phyloP scores from a whole-genome alignment of 768 basidiomycete genomes.

The Rhodotorula graminis region DNA sequence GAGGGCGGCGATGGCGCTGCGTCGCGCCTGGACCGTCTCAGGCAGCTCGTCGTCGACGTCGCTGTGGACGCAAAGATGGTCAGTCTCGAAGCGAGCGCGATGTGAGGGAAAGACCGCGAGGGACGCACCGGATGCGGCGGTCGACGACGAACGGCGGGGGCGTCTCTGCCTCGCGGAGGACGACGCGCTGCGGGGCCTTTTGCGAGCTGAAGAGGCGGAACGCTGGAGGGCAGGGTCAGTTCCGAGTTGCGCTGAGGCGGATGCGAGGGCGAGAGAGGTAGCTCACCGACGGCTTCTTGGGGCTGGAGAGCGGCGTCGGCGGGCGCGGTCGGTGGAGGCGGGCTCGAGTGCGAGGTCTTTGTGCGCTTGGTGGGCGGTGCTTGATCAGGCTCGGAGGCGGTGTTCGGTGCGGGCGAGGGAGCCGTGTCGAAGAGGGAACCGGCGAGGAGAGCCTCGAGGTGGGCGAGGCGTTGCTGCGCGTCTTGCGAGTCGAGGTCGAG shows the following conservation, averaged over 20 bases:
- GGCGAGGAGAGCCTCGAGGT: slow-evolving; percentile 23
- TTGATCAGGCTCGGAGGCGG: background rate
- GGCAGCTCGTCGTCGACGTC: slow-evolving; percentile 18
- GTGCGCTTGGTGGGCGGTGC: background rate
- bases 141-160: slow-evolving; percentile 7
- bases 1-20: background rate
- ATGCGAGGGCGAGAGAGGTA: background rate
- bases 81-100: background rate
- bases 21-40: background rate
- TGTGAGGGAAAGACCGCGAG: too few species aligned
- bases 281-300: background rate
- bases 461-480: slow-evolving; percentile 5
- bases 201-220: slow-evolving; percentile 32
- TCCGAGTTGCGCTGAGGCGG: background rate
- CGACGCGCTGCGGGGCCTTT: slow-evolving; percentile 11
- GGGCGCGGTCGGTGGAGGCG: background rate
- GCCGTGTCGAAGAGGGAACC: background rate
- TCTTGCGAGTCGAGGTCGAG: background rate
- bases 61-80: background rate
- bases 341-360: background rate
- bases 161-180: slow-evolving; percentile 8
- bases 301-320: background rate
- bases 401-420: background rate
- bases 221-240: background rate
- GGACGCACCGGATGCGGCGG: slow-evolving; percentile 18